phyloP scores from a whole-genome alignment of 345 rosid genomes.

The Brassica cretica region DNA sequence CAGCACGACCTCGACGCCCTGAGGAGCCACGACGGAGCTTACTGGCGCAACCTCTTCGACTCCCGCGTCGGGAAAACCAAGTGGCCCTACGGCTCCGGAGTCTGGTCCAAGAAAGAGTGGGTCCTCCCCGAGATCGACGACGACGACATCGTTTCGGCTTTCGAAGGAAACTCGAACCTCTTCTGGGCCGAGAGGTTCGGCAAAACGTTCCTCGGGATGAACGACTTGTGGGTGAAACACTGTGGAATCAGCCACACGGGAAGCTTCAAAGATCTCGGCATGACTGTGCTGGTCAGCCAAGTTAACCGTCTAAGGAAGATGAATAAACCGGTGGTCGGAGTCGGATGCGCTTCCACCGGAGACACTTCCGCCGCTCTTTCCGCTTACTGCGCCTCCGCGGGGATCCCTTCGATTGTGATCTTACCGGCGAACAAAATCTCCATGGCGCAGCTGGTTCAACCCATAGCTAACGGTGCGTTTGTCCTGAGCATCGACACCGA shows the following conservation, averaged over 20 bases:
- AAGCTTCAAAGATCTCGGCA: constrained; percentile 77
- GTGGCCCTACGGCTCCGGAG: constrained; percentile 85
- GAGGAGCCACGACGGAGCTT: constrained; percentile 53
- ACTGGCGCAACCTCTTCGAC: constrained; percentile 68
- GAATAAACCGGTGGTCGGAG: constrained; percentile 68
- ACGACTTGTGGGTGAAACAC: constrained; percentile 81
- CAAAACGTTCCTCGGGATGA: constrained; percentile 62
- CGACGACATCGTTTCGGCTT: constrained; percentile 74
- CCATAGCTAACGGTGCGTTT: constrained; percentile 81
- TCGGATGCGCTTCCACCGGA: constrained; percentile 87
- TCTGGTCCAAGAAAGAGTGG: constrained; percentile 89
- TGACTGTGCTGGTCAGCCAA: constrained; percentile 85
- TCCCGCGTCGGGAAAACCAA: constrained; percentile 72
- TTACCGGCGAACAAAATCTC: constrained; percentile 79
- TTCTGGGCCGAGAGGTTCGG: constrained; percentile 88
- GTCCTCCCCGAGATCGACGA: constrained; percentile 68
- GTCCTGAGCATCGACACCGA: constrained; percentile 78
- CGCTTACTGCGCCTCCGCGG: constrained; percentile 75
- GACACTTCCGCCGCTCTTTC: constrained; percentile 82
- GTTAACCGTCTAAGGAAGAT: constrained; percentile 68
- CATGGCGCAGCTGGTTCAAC: constrained; percentile 80
- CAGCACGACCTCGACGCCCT: constrained; percentile 67
- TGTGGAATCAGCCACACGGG: constrained; percentile 86
- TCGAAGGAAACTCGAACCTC: constrained; percentile 78
- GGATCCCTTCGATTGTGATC: constrained; percentile 75